Evolutionary conservation across 441 rosid species (phyloP).

Genomic region (Rhodomyrtus psidioides): DNA sequence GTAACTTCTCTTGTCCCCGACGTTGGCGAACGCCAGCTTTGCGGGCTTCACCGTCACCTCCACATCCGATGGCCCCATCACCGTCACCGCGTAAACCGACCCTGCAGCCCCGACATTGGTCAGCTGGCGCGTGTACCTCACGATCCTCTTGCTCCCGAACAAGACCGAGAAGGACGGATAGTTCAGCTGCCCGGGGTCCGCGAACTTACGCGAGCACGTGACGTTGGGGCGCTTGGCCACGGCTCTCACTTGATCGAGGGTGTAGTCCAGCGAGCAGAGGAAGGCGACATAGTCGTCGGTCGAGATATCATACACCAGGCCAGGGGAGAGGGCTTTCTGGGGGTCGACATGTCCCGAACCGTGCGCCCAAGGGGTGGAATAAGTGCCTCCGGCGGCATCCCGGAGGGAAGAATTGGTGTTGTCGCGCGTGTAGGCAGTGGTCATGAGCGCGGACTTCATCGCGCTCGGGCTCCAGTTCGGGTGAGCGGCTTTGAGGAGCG

Average conservation of each 20-base stretch:
- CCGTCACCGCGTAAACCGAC: not conserved
- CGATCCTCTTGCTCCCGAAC: not conserved
- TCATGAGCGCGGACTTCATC: not conserved
- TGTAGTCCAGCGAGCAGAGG: slow-evolving; percentile 19
- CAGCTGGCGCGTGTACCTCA: not conserved
- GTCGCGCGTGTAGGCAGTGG: not conserved
- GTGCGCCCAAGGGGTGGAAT: slow-evolving; percentile 1
- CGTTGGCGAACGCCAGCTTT: not conserved
- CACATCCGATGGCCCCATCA: not conserved
- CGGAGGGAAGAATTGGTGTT: slow-evolving; percentile 5
- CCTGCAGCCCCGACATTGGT: slow-evolving; percentile 9
- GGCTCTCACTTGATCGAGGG: not conserved
- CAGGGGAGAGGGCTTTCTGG: slow-evolving; percentile 24
- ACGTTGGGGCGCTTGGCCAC: not conserved
- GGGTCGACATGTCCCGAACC: slow-evolving; percentile 31
- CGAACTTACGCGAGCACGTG: slow-evolving; percentile 2
- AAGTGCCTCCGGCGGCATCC: not conserved
- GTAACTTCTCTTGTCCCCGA: slow-evolving; percentile 4
- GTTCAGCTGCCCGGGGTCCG: slow-evolving; percentile 18
- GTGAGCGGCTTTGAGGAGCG: not conserved
- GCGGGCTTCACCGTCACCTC: not conserved
- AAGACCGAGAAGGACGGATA: slow-evolving; percentile 23
- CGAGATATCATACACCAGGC: slow-evolving; percentile 25
- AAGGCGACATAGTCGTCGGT: slow-evolving; percentile 20
- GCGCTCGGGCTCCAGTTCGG: not conserved